A percentile compares a stretch with the other conserved stretches of the same genome.
These are phyloP conservation scores for Mucor piriformis DNA, from an alignment of 371 early-diverging fungal species.

Conservation along the genomic window DNA sequence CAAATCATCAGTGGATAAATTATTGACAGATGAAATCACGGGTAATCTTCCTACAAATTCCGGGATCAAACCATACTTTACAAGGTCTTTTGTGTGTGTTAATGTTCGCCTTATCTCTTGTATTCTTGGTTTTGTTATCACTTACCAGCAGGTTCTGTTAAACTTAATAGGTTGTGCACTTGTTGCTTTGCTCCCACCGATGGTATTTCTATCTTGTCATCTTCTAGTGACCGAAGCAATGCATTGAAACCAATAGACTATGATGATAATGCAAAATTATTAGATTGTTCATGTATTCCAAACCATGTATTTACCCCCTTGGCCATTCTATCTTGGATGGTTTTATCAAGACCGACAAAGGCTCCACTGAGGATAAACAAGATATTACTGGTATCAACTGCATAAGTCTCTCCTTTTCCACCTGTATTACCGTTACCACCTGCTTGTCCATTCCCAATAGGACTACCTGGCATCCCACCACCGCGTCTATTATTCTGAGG, in stretches of 20 bases:
- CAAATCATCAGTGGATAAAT: slow-evolving; percentile 67
- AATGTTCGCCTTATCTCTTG: no score
- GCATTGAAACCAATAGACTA: slow-evolving; percentile 79
- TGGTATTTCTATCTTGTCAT: slow-evolving; percentile 7
- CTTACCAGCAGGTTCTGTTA: slow-evolving; percentile 68
- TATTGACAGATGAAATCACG: slow-evolving; percentile 78
- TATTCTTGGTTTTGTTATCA: no score
- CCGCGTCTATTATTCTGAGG: slow-evolving; percentile 29
- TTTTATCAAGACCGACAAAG: slow-evolving; percentile 86
- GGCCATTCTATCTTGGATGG: slow-evolving; percentile 76
- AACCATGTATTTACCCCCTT: slow-evolving; percentile 55
- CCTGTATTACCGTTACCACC: slow-evolving; percentile 42
- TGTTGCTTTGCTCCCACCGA: slow-evolving; percentile 1
- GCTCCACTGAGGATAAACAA: slow-evolving; percentile 90
- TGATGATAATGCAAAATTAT: background rate
- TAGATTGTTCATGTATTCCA: background rate
- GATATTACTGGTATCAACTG: slow-evolving; percentile 90
- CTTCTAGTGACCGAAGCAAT: slow-evolving; percentile 37
- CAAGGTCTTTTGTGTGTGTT: slow-evolving; percentile 58
- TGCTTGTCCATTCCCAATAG: slow-evolving; percentile 30
- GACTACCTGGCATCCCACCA: slow-evolving; percentile 41
- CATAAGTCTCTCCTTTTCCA: slow-evolving; percentile 76
- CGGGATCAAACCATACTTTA: slow-evolving; percentile 88
- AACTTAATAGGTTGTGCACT: slow-evolving; percentile 52
- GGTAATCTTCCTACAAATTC: slow-evolving; percentile 90